Evolutionary conservation across 192 early-diverging fungal species (phyloP).

Genomic region (Mortierella claussenii): DNA sequence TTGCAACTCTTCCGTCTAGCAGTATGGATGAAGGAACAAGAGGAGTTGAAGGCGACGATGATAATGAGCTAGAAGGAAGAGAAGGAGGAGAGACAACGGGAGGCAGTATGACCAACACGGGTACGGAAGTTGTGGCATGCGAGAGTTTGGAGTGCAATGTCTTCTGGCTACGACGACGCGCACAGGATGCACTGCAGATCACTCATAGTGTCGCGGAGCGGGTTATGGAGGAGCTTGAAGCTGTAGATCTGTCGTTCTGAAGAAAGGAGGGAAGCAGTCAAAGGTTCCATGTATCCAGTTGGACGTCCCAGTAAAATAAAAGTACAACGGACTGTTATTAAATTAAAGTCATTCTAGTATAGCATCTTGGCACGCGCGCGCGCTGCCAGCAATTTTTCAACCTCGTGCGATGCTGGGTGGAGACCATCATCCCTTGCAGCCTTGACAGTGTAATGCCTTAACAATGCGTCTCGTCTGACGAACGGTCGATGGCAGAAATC

Average conservation of each 20-base stretch:
- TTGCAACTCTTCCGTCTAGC: no score
- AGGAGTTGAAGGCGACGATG: no score
- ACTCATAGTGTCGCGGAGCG: neutral
- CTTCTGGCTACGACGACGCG: conserved; percentile 37
- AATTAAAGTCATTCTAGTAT: conserved; percentile 12
- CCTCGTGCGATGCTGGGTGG: conserved; percentile 46
- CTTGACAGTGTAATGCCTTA: conserved; percentile 51
- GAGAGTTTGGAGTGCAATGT: conserved; percentile 42
- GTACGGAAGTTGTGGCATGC: conserved; percentile 40
- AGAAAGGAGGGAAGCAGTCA: neutral
- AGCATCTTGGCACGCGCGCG: conserved; percentile 45
- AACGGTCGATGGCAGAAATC: conserved; percentile 51
- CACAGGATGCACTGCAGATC: conserved; percentile 18
- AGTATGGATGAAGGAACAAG: no score
- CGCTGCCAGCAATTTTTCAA: conserved; percentile 37
- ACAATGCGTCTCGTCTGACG: conserved; percentile 38
- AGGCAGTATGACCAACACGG: no score
- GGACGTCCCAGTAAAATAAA: no score
- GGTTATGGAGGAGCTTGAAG: conserved; percentile 18
- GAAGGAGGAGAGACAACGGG: no score
- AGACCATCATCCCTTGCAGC: conserved; percentile 46
- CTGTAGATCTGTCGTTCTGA: no score
- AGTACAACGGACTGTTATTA: no score
- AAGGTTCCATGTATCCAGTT: neutral
- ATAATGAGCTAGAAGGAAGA: neutral